Evolutionary conservation across 164 flowering plant species (phyloP).

Genomic region (Vitis labrusca): DNA sequence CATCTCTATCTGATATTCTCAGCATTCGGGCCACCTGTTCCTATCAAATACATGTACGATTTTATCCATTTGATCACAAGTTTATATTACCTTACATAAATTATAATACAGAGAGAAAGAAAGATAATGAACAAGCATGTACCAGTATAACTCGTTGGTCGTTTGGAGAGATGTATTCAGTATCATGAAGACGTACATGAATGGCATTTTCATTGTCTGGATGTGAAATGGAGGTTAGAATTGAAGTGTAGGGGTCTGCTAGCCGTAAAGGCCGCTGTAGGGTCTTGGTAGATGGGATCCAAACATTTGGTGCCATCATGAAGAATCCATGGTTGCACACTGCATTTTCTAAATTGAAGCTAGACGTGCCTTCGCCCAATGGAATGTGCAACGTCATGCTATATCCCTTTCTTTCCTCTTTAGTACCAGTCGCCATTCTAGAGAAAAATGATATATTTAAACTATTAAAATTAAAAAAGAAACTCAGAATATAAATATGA

Average conservation of each 20-base stretch:
- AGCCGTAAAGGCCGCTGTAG: conserved; percentile 24
- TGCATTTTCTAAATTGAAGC: conserved; percentile 27
- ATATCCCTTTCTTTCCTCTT: too few relatives aligned
- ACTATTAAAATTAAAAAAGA: too few relatives aligned
- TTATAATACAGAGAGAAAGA: too few relatives aligned
- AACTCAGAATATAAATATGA: too few relatives aligned
- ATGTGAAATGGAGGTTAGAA: conserved; percentile 20
- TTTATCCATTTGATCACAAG: too few relatives aligned
- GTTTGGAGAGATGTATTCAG: neutral
- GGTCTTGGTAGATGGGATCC: conserved; percentile 25
- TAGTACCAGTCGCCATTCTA: too few relatives aligned
- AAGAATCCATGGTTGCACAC: conserved; percentile 43
- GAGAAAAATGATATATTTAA: too few relatives aligned
- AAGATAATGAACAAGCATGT: neutral
- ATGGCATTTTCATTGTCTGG: neutral
- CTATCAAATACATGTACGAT: conserved; percentile 2
- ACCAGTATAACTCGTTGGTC: conserved; percentile 19
- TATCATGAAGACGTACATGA: neutral
- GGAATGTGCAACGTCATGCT: too few relatives aligned
- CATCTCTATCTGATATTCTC: conserved; percentile 22
- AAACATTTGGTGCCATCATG: conserved; percentile 33
- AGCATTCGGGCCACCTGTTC: conserved; percentile 29
- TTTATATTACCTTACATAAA: too few relatives aligned
- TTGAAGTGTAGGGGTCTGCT: conserved; percentile 2
- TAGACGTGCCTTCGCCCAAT: neutral